Evolutionary conservation across 768 basidiomycete species (phyloP).

Genomic region (Leccinum longicurvipes): DNA sequence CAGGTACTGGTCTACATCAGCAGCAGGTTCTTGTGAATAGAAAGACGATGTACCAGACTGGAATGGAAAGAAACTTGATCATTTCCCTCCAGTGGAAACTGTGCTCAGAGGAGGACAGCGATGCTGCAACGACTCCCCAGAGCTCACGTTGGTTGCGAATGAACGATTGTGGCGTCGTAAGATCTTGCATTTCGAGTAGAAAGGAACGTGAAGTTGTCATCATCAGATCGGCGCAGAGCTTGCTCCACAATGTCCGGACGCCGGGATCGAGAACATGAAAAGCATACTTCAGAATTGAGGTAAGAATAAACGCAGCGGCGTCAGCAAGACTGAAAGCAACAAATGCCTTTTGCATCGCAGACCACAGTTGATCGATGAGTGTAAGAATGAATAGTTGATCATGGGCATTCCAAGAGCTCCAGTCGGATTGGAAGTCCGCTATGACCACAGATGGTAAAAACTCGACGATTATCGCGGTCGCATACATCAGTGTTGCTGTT

Average conservation of each 20-base stretch:
- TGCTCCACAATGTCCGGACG: slow-evolving; percentile 45
- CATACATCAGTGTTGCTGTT: slow-evolving; percentile 32
- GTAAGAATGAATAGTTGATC: slow-evolving; percentile 39
- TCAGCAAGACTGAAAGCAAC: slow-evolving; percentile 37
- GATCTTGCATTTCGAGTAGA: slow-evolving; percentile 33
- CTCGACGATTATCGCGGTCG: slow-evolving; percentile 34
- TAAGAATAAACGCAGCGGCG: slow-evolving; percentile 46
- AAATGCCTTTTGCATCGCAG: slow-evolving; percentile 48
- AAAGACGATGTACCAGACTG: slow-evolving; percentile 40
- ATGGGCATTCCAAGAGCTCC: slow-evolving; percentile 19
- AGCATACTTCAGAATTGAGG: slow-evolving; percentile 40
- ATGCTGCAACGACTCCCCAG: slow-evolving; percentile 46
- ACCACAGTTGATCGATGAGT: slow-evolving; percentile 49
- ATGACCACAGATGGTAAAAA: slow-evolving; percentile 30
- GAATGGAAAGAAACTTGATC: slow-evolving; percentile 43
- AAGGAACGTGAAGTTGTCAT: slow-evolving; percentile 39
- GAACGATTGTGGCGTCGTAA: slow-evolving; percentile 22
- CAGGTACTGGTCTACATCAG: slow-evolving; percentile 37
- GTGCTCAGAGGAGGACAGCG: slow-evolving; percentile 24
- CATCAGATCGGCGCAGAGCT: slow-evolving; percentile 48
- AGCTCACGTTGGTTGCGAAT: slow-evolving; percentile 35
- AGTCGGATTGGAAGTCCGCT: slow-evolving; percentile 9
- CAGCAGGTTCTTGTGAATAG: neutral
- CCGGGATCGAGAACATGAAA: slow-evolving; percentile 39
- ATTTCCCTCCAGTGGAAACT: slow-evolving; percentile 39